Evolutionary conservation across 1,284 basidiomycete genomes (phyloP).

Genomic region (Boletus chippewaensis): DNA sequence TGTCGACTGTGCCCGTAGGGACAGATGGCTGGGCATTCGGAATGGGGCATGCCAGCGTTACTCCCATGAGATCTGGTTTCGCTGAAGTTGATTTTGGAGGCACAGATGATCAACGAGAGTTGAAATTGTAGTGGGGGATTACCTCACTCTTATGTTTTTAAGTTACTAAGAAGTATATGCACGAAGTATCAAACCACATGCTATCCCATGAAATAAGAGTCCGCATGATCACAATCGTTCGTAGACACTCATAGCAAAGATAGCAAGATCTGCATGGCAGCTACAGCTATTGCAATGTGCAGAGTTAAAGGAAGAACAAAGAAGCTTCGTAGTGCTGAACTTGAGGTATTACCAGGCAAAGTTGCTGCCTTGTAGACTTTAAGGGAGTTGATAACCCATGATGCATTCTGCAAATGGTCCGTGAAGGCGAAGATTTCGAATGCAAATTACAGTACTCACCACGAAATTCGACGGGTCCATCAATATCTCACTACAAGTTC

Average conservation of each 20-base stretch:
- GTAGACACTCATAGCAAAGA: constrained; percentile 14
- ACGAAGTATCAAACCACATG: constrained; percentile 7
- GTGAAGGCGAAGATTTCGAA: neutral
- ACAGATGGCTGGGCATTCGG: constrained; percentile 78
- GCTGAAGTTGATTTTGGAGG: constrained; percentile 46
- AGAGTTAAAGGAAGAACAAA: constrained; percentile 1
- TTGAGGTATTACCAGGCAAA: constrained; percentile 30
- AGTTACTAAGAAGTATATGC: neutral
- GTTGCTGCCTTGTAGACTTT: constrained; percentile 46
- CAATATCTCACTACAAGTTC: constrained; percentile 58
- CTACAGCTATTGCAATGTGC: constrained; percentile 5
- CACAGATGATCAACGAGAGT: constrained; percentile 36
- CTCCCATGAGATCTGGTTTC: constrained; percentile 67
- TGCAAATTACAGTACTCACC: constrained; percentile 34
- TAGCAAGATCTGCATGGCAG: constrained; percentile 14
- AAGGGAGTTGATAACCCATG: constrained; percentile 52
- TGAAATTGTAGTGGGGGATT: constrained; percentile 40
- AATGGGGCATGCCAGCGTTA: constrained; percentile 64
- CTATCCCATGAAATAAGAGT: constrained; percentile 16
- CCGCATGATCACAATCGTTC: neutral
- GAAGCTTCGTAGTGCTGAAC: constrained; percentile 6
- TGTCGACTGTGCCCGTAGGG: constrained; percentile 58
- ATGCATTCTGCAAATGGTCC: constrained; percentile 42
- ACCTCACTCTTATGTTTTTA: neutral
- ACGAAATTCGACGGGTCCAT: constrained; percentile 65